Conservation (phyloP, 345 rosid species). For the Gossypium rotundifolium region DNA sequence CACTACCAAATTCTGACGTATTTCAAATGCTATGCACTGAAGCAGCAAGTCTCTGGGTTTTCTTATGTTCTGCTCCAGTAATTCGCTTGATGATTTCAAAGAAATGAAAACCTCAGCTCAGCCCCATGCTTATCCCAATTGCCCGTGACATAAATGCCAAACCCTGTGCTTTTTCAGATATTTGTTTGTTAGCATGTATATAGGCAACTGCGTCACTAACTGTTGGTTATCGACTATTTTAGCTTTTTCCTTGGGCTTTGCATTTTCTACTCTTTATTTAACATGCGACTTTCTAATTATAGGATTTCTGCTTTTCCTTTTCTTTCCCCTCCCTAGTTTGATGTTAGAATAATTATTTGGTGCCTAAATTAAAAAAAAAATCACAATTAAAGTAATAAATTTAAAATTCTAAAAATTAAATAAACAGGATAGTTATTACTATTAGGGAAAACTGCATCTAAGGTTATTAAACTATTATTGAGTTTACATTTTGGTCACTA, state of each 20-base stretch:
- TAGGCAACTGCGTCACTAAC: background rate
- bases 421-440: too few species aligned
- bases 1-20: background rate
- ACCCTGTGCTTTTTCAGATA: background rate
- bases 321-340: background rate
- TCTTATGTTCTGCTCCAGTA: background rate
- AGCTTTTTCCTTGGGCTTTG: background rate
- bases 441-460: too few species aligned
- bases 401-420: too few species aligned
- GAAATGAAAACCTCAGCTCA: background rate
- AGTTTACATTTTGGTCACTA: too few species aligned
- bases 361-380: too few species aligned
- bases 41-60: background rate
- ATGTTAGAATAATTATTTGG: background rate
- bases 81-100: background rate
- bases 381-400: too few species aligned
- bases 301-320: background rate
- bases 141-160: background rate
- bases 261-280: background rate
- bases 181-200: background rate
- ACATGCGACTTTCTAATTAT: background rate
- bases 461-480: too few species aligned
- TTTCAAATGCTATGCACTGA: background rate
- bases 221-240: background rate
- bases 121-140: background rate